Evolutionary conservation across 1,139 yeast genomes (phyloP), one percentile per base, ranked within the genome.

Genomic region (Protomyces lactucae-debilis): DNA sequence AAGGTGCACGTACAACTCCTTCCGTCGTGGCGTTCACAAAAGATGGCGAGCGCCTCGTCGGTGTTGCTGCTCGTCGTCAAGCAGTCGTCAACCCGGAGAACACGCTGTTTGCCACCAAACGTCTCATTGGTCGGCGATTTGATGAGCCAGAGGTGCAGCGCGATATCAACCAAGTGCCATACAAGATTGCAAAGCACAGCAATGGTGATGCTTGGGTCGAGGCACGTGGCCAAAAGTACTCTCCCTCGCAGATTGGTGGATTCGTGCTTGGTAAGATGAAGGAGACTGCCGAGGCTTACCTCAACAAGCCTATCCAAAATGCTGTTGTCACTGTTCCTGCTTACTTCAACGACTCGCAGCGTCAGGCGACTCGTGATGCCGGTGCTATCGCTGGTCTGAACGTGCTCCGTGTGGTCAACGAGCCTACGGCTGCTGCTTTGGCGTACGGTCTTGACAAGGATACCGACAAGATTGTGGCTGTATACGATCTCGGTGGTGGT

Each of bases 141-240:
- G 97, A 92, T 79, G 99, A 93, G 78, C 78, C 81, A 68, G 99
- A 93, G 81, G 97, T 93, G 68, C 98, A 93, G 82, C 88, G 92
- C 82, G 99, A 95, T 78, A 84, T 93, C 77, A 85, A 88, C 77
- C 92, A 92, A 80, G 98, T 92, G 67, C 98, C 99, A 69, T 93
- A 89, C 86, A 92, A 92, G 83, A 93, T 93, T 71, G 89, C 92
- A 74, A 90, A 92, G 83, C 97, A 92, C 83, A 77, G 84, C 70
- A 93, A 93, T 77, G 99, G 99, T 77, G 99, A 95, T 76, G 99
- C 99, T 72, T 95, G 99, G 98, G 88, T 93, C 69, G 97, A 92
- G 82, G 97, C 97, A 71, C 83, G 88, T 76, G 97, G 96, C 76
- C 88, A 88, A 79, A 85, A 83, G 75, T 90, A 89, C 84, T 87